phyloP scores from a whole-genome alignment of 768 basidiomycete species.

The Boletus sp. region DNA sequence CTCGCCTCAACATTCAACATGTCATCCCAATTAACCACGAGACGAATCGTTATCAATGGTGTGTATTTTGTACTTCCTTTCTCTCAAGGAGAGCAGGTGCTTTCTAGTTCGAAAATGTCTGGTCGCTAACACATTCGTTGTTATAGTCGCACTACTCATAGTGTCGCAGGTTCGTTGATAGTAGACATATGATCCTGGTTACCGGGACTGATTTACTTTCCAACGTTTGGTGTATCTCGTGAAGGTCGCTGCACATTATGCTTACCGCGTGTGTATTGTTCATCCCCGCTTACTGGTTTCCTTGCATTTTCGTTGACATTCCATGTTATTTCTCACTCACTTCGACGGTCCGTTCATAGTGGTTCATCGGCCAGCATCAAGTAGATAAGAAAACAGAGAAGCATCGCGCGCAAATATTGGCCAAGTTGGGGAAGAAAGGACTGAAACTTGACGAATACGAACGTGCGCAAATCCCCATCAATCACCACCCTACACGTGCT shows the following conservation, averaged over 20 bases:
- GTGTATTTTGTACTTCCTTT: slow-evolving; percentile 4
- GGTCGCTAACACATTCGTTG: slow-evolving; percentile 7
- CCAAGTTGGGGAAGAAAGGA: slow-evolving; percentile 65
- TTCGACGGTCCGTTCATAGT: slow-evolving; percentile 38
- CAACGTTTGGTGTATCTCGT: background rate
- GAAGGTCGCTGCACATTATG: slow-evolving; percentile 79
- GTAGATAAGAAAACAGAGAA: slow-evolving; percentile 60
- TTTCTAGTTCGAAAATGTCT: background rate
- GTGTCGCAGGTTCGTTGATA: slow-evolving; percentile 45
- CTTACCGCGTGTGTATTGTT: slow-evolving; percentile 53
- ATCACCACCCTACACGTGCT: background rate
- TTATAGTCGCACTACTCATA: slow-evolving; percentile 48
- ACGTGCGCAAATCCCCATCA: slow-evolving; percentile 45
- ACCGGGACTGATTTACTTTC: background rate
- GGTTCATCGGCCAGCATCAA: slow-evolving; percentile 55
- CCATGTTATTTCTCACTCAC: background rate
- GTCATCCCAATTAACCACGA: slow-evolving; percentile 34
- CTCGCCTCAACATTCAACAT: slow-evolving; percentile 3
- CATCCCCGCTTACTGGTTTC: background rate
- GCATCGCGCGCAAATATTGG: slow-evolving; percentile 67
- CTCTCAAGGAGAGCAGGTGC: background rate
- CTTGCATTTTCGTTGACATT: background rate
- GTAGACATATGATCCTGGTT: background rate
- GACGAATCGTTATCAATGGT: slow-evolving; percentile 47
- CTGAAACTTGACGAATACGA: slow-evolving; percentile 91